A percentile compares a stretch with the other conserved stretches of the same genome.
phyloP scores from a whole-genome alignment of 2,329 filamentous ascomycete genomes.

The Microsporum ferrugineum region DNA sequence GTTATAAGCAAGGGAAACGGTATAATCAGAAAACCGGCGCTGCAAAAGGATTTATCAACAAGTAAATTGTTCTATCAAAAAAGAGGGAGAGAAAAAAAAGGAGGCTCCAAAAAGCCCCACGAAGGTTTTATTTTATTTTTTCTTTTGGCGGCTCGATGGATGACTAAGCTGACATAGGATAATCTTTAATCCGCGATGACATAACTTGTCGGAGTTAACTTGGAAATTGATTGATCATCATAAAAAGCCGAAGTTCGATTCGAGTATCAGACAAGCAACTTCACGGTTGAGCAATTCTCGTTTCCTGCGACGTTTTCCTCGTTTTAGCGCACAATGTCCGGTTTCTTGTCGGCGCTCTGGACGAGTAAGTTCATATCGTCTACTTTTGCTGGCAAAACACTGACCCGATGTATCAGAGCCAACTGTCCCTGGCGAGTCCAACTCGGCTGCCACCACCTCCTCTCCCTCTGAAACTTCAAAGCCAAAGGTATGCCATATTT shows the following conservation, averaged over 20 bases:
- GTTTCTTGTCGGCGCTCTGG: neutral
- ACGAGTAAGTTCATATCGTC: neutral
- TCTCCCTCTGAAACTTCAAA: neutral
- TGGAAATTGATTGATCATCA: neutral
- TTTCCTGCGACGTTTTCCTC: neutral
- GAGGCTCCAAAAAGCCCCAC: conserved; percentile 20
- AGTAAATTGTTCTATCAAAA: neutral
- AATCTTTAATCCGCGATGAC: neutral
- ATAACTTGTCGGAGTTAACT: neutral
- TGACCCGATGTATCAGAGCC: neutral
- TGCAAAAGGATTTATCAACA: neutral
- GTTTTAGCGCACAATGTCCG: neutral
- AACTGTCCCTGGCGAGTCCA: neutral
- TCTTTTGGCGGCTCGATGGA: neutral
- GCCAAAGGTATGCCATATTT: neutral
- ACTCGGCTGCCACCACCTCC: neutral
- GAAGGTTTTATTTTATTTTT: neutral
- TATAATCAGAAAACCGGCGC: neutral
- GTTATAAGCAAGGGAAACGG: neutral
- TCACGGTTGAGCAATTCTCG: neutral
- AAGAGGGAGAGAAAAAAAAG: conserved; percentile 5
- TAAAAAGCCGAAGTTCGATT: neutral
- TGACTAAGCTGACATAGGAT: neutral
- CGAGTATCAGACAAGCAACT: neutral
- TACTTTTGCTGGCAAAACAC: neutral